Conservation (phyloP, 1,139 yeast species). For the Hanseniaspora sp. region DNA sequence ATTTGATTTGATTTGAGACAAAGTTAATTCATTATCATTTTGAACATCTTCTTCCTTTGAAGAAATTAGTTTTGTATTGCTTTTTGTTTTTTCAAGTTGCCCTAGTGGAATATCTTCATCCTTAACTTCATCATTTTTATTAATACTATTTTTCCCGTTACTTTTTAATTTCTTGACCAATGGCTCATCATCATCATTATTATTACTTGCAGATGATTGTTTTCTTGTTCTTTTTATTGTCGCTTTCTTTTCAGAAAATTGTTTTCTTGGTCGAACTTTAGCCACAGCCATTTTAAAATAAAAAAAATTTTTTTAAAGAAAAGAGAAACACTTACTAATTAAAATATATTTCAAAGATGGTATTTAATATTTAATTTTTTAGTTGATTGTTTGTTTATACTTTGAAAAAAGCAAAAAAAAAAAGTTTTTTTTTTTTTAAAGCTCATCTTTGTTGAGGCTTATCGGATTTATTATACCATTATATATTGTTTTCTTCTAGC, state of each 20-base stretch:
- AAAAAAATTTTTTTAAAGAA: too few relatives aligned
- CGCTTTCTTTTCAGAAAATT: neutral
- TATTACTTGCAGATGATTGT: neutral
- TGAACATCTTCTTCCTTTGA: neutral
- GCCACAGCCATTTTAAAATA: neutral
- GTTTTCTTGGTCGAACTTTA: neutral
- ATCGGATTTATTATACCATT: too few relatives aligned
- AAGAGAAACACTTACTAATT: too few relatives aligned
- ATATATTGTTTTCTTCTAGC: too few relatives aligned
- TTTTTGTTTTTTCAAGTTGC: neutral
- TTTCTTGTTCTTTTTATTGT: neutral
- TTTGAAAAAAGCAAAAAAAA: too few relatives aligned
- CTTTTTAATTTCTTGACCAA: neutral
- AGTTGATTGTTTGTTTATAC: too few relatives aligned
- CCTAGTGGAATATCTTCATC: constrained; percentile 10
- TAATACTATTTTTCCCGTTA: neutral
- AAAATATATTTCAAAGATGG: too few relatives aligned
- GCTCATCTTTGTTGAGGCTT: too few relatives aligned
- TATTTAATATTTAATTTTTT: too few relatives aligned
- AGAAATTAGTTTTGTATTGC: neutral
- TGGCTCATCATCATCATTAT: neutral
- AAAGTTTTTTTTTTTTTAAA: too few relatives aligned
- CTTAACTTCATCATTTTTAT: neutral
- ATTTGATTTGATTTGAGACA: neutral
- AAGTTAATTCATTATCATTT: neutral